Conservation (phyloP, 495 filamentous ascomycete genomes). For the Cairneyella variabilis region DNA sequence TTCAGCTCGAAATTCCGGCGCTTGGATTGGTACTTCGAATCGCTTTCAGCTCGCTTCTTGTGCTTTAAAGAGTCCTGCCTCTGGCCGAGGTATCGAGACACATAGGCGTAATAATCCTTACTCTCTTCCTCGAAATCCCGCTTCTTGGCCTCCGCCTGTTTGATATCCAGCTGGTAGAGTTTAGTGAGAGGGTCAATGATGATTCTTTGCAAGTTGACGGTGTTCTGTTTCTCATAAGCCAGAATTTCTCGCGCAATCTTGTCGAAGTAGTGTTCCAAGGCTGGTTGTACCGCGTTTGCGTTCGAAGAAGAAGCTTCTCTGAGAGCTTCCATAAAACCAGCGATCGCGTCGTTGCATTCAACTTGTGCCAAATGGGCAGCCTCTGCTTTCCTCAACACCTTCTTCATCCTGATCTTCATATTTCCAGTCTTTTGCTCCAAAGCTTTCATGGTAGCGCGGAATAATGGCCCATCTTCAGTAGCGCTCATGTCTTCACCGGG, state of each 20-base stretch:
- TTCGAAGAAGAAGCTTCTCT: slow-evolving; percentile 86
- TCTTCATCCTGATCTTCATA: slow-evolving; percentile 91
- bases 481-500: slow-evolving; percentile 84
- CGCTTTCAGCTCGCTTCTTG: slow-evolving; percentile 91
- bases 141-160: slow-evolving; percentile 95
- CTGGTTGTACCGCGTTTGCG: slow-evolving; percentile 90
- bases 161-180: slow-evolving; percentile 93
- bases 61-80: slow-evolving; percentile 93
- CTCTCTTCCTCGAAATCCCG: slow-evolving; percentile 98
- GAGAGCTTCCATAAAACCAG: slow-evolving; percentile 80
- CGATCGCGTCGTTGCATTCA: slow-evolving; percentile 78
- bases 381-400: slow-evolving; percentile 87
- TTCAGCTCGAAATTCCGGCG: slow-evolving; percentile 92
- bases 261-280: slow-evolving; percentile 96
- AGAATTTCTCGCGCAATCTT: slow-evolving; percentile 92
- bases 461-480: slow-evolving; percentile 90
- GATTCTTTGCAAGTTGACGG: slow-evolving; percentile 77
- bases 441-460: slow-evolving; percentile 94
- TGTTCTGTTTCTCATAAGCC: slow-evolving; percentile 79
- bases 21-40: slow-evolving; percentile 94
- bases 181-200: slow-evolving; percentile 92
- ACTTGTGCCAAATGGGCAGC: slow-evolving; percentile 75
- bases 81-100: slow-evolving; percentile 90
- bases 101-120: slow-evolving; percentile 94
- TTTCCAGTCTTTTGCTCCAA: slow-evolving; percentile 96